Conservation (phyloP, 2,329 filamentous ascomycete species). For the Aspergillus phoenicis region DNA sequence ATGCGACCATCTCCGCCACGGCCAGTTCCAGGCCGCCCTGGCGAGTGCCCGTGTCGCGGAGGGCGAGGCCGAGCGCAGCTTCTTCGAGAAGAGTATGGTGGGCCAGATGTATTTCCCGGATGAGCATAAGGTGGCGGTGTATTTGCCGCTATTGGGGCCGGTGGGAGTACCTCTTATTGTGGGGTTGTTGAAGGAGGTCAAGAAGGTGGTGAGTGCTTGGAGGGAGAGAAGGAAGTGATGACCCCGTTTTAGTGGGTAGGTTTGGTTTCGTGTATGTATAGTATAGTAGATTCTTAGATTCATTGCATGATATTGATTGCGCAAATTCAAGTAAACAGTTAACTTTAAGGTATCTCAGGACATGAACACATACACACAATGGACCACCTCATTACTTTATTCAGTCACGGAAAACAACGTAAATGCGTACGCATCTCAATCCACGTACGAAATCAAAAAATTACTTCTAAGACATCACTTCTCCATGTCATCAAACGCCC, state of each 20-base stretch:
- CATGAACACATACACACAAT: background rate
- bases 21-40: slow-evolving; percentile 67
- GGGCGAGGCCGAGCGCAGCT: slow-evolving; percentile 85
- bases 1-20: slow-evolving; percentile 68
- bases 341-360: no score
- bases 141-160: slow-evolving; percentile 85
- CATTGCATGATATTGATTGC: background rate
- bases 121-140: slow-evolving; percentile 96
- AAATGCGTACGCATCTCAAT: no score
- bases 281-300: background rate
- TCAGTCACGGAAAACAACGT: no score
- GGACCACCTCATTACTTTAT: background rate
- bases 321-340: background rate
- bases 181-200: slow-evolving; percentile 79
- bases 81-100: slow-evolving; percentile 99
- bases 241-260: no score
- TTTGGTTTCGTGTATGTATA: background rate
- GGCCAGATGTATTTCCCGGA: slow-evolving; percentile 98
- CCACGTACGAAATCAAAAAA: background rate
- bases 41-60: slow-evolving; percentile 83
- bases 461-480: background rate
- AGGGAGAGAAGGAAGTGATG: slow-evolving; percentile 28
- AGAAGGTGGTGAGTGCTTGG: slow-evolving; percentile 48
- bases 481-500: slow-evolving; percentile 5
- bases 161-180: slow-evolving; percentile 87